Evolutionary conservation across 2,329 filamentous ascomycete species (phyloP), one percentile per base, ranked within the genome.

Genomic region (Colletotrichum musicola): DNA sequence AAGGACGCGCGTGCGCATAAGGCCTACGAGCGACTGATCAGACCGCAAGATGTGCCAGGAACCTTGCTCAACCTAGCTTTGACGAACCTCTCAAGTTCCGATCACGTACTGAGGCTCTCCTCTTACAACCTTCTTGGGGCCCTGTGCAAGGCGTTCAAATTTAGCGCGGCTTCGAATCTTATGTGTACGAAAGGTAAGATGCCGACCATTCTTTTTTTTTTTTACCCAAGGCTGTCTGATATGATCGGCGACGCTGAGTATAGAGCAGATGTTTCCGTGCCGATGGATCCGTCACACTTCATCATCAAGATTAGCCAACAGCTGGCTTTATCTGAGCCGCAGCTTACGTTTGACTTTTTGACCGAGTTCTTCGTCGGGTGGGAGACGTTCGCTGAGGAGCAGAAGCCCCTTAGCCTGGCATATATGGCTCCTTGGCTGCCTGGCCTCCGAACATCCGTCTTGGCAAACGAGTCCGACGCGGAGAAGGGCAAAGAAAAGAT

Each of bases 361-460:
- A 91, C 90, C n/a, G 90, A 92, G 73, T 92, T 92, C 74, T 92
- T 92, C 67, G 88, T 91, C 25, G 89, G 90, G 18, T 92, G 90
- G 90, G 89, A 91, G 72, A 91, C 89, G 73, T 90, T 92, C 72
- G 85, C 88, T 1, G 87, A 90, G 40, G 87, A 91, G 64, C 90
- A 92, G 74, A 89, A 90, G 72, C 88, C 89, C 1, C 75, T 92
- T 25, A 90, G 89, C 72, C 81, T 92, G 35, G 86, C 89, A 6
- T 92, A 92, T 74, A 90, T 92, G 87, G 88, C 89, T 6, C 90
- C 90, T 2, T 92, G 90, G 90, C 81, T 92, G 44, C 83, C 86
- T 6, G 86, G 89, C 13, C 78, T 92, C 40, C 86, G 90, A 55
- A 88, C 85, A 2, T 85, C 85, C 62, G 82, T 92, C 4, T 79